A percentile compares a stretch with the other conserved stretches of the same genome.
phyloP scores from a whole-genome alignment of 2,329 filamentous ascomycete species.

The Fusarium sp. region DNA sequence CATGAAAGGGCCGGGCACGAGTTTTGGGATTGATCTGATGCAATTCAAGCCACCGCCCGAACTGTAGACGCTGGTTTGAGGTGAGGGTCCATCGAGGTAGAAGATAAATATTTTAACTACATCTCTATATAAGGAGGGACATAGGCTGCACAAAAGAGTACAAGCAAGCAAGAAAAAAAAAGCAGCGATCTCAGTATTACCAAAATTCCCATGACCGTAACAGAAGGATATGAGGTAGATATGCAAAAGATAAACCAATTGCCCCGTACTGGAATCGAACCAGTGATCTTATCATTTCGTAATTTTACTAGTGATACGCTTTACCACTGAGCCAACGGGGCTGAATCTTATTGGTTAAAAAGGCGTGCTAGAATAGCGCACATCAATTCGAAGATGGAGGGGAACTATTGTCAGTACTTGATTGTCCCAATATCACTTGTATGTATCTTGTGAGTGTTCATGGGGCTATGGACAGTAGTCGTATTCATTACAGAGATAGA shows the following conservation, averaged over 20 bases:
- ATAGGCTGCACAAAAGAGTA: neutral
- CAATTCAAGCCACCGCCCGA: neutral
- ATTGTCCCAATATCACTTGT: neutral
- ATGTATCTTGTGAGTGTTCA: neutral
- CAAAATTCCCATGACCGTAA: too few relatives aligned
- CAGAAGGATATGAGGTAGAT: rapidly evolving
- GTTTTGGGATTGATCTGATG: slow-evolving; percentile 12
- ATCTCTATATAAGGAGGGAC: rapidly evolving
- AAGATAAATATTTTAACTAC: neutral
- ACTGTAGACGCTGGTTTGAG: rapidly evolving
- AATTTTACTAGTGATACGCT: neutral
- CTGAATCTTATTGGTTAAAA: neutral
- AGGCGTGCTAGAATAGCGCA: rapidly evolving
- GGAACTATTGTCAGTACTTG: neutral
- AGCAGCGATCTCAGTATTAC: rapidly evolving
- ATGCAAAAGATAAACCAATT: neutral
- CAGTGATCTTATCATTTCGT: neutral
- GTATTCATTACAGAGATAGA: neutral
- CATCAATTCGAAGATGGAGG: rapidly evolving
- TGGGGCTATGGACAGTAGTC: neutral
- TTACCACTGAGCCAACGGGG: neutral
- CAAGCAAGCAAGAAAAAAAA: neutral
- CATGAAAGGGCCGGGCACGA: neutral
- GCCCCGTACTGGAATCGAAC: slow-evolving; percentile 1
- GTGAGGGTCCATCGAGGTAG: too few relatives aligned